Base-by-base conservation (phyloP, 116 monocot genomes). In the Trichopus zeylanicus region DNA sequence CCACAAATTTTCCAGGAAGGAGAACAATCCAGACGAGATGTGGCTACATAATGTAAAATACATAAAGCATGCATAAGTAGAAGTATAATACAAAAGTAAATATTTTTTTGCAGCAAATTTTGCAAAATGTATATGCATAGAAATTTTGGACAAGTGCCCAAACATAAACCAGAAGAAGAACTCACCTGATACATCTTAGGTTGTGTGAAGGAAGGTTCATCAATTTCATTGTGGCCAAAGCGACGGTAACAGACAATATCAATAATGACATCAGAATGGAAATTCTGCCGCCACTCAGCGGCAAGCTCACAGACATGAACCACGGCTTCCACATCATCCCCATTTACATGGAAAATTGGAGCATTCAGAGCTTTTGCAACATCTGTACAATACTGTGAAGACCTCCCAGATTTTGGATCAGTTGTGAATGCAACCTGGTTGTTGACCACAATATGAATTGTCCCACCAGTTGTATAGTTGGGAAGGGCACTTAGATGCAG, bases 291-390 rank as follows among this genome's bases (percentile, higher is more conserved):
- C 42, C 42, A 42, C 42, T 42, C 42, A 42, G 42, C 42, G 13
- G 42, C 42, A 42, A 42, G 42, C n/a, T 42, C 42, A 42, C 42
- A 42, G 13, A n/a, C 42, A 42, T 42, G 42, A 42, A 42, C 42
- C 13, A 42, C 42, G 1, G 42, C 42, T 42, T 42, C 42, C 42
- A 42, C 16, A 18, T 42, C 42, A 42, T 42, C 42, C 1, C 42
- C 42, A 42, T 42, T 42, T n/a, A 42, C 42, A 42, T 42, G 42
- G 42, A 42, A 42, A 42, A 42, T 42, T 15, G 42, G 42, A 16
- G 42, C 42, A 42, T 42, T n/a, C n/a, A 42, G 42, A 42, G 42
- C 42, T 42, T 42, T 42, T 42, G 42, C 42, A 42, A 42, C 42
- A 42, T 42, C 42, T 12, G 42, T 42, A 42, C 42, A 42, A 13